Evolutionary conservation across 2,329 filamentous ascomycete species (phyloP).

Genomic region (Beauveria asiatica): DNA sequence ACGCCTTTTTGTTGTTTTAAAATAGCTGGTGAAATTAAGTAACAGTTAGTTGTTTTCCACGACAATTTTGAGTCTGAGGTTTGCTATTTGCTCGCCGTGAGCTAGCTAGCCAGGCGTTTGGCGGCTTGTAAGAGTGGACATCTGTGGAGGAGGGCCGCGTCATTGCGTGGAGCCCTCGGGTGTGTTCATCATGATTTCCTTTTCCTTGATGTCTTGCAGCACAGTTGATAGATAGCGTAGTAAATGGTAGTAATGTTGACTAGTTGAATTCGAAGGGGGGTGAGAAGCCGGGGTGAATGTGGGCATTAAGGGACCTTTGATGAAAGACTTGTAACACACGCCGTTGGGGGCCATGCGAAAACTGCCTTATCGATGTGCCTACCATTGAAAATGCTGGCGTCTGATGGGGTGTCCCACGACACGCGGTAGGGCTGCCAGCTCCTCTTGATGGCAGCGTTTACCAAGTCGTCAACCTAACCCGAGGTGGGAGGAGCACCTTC

Average conservation of each 20-base stretch:
- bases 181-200: background rate
- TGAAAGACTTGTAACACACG: too few species aligned
- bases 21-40: background rate
- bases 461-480: background rate
- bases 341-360: background rate
- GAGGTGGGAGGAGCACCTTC: background rate
- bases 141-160: slow-evolving; percentile 4
- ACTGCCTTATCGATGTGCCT: background rate
- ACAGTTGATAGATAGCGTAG: too few species aligned
- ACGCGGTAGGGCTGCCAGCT: background rate
- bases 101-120: background rate
- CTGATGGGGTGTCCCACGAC: background rate
- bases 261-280: background rate
- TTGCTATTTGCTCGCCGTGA: background rate
- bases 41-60: background rate
- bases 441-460: background rate
- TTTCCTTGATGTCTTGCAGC: too few species aligned
- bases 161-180: slow-evolving; percentile 5
- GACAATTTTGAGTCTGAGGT: background rate
- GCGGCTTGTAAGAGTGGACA: background rate
- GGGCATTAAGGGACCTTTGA: too few species aligned
- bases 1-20: background rate
- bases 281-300: background rate
- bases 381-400: background rate
- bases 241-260: background rate